Conservation (phyloP, 768 basidiomycete genomes). For the Podaxis sp. region DNA sequence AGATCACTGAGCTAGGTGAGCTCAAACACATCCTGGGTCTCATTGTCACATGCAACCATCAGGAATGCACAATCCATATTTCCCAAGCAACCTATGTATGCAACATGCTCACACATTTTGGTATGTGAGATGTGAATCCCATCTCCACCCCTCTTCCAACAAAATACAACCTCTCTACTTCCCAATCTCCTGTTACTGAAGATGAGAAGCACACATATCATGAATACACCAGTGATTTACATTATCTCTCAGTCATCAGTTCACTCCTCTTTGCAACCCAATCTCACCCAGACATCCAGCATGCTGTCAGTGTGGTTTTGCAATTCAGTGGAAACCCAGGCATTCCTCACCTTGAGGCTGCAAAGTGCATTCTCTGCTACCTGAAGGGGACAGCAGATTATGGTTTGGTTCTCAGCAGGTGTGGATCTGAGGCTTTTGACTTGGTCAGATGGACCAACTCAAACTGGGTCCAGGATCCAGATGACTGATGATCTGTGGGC, state of each 20-base stretch:
- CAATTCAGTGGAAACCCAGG: slow-evolving; percentile 34
- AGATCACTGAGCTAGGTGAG: slow-evolving; percentile 30
- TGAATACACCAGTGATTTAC: not conserved
- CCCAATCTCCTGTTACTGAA: not conserved
- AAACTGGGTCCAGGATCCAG: slow-evolving; percentile 19
- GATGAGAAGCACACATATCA: not conserved
- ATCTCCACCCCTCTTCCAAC: slow-evolving; percentile 25
- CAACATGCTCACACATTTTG: slow-evolving; percentile 24
- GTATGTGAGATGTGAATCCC: slow-evolving; percentile 23
- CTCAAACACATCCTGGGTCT: slow-evolving; percentile 32
- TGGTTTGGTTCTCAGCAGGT: slow-evolving; percentile 26
- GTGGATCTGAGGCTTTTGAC: slow-evolving; percentile 23
- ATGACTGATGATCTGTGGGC: slow-evolving; percentile 30
- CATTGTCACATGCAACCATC: slow-evolving; percentile 23
- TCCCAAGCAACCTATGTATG: slow-evolving; percentile 30
- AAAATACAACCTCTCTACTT: slow-evolving; percentile 21
- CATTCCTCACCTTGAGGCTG: slow-evolving; percentile 34
- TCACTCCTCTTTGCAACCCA: slow-evolving; percentile 34
- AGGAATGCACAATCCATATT: slow-evolving; percentile 22
- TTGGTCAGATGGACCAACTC: slow-evolving; percentile 24
- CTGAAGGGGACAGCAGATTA: slow-evolving; percentile 1
- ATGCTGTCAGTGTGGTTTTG: slow-evolving; percentile 29
- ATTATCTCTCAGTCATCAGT: slow-evolving; percentile 23
- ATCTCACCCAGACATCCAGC: slow-evolving; percentile 40
- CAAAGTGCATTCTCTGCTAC: slow-evolving; percentile 40